Conservation (phyloP, 208 protist species). For the Crithidia expoeki region DNA sequence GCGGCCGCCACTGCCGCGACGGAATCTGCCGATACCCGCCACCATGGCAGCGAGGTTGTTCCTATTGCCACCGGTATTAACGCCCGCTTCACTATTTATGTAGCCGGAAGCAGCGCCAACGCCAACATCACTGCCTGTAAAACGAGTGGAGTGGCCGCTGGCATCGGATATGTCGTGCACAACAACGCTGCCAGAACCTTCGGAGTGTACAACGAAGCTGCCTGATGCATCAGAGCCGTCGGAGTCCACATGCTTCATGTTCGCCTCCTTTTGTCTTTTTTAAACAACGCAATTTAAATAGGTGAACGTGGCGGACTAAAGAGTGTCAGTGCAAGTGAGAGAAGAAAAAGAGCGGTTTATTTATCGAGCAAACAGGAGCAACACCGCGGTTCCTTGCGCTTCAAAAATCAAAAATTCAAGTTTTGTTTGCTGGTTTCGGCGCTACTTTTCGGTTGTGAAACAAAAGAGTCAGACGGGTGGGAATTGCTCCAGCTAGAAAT, state of each 20-base stretch:
- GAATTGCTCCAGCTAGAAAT: too few relatives aligned
- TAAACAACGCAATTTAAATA: too few relatives aligned
- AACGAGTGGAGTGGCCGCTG: neutral
- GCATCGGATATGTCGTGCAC: slow-evolving; percentile 15
- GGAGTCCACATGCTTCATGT: slow-evolving; percentile 4
- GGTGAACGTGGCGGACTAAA: neutral
- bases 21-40: neutral
- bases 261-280: too few relatives aligned
- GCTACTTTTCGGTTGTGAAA: too few relatives aligned
- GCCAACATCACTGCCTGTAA: neutral
- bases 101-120: neutral
- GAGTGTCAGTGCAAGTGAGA: neutral
- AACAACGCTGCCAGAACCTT: slow-evolving; percentile 19
- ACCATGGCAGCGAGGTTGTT: neutral
- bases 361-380: too few relatives aligned
- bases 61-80: neutral
- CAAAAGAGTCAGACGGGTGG: too few relatives aligned
- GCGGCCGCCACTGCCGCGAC: neutral
- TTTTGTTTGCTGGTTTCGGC: too few relatives aligned
- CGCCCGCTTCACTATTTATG: neutral
- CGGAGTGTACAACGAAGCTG: slow-evolving; percentile 23
- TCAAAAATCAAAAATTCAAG: too few relatives aligned
- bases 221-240: neutral
- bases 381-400: too few relatives aligned
- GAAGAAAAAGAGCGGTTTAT: neutral